Percentiles rank a stretch among this genome's conserved stretches.
Conservation (phyloP, 768 basidiomycete species). For the Termitomyces titanicus region DNA sequence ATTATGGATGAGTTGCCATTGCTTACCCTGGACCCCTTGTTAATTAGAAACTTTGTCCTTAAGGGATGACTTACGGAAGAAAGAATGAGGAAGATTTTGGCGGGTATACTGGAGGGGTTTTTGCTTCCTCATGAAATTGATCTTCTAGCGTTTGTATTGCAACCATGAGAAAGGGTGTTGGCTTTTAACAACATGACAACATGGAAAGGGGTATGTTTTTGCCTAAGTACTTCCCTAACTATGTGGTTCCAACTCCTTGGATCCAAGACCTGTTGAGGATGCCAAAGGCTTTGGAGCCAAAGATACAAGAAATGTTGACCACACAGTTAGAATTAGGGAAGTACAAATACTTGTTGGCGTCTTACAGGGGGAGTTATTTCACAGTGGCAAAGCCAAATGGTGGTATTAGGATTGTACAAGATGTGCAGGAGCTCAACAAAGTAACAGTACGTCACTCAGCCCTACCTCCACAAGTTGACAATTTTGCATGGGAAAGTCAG, state of each 20-base stretch:
- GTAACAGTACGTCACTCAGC: constrained; percentile 19
- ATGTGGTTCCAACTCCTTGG: constrained; percentile 26
- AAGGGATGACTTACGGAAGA: too few species aligned
- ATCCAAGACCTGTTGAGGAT: too few species aligned
- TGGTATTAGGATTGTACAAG: constrained; percentile 26
- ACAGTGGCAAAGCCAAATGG: constrained; percentile 23
- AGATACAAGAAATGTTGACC: too few species aligned
- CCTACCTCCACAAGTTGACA: constrained; percentile 22
- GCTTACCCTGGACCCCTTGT: constrained; percentile 6
- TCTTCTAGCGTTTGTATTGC: too few species aligned
- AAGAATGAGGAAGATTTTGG: too few species aligned
- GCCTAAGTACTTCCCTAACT: constrained; percentile 27
- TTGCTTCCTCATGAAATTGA: too few species aligned
- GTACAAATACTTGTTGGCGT: constrained; percentile 19
- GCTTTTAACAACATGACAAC: constrained; percentile 17
- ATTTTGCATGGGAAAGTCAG: too few species aligned
- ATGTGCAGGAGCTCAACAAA: too few species aligned
- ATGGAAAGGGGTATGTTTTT: constrained; percentile 28
- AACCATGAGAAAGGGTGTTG: constrained; percentile 14
- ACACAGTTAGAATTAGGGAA: constrained; percentile 15
- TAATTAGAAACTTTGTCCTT: constrained; percentile 14
- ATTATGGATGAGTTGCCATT: too few species aligned
- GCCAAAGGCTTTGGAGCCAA: constrained; percentile 19
- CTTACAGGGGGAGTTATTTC: constrained; percentile 21
- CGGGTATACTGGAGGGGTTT: too few species aligned